Evolutionary conservation across 495 filamentous ascomycete genomes (phyloP).

Genomic region (Penicillium goetzii): DNA sequence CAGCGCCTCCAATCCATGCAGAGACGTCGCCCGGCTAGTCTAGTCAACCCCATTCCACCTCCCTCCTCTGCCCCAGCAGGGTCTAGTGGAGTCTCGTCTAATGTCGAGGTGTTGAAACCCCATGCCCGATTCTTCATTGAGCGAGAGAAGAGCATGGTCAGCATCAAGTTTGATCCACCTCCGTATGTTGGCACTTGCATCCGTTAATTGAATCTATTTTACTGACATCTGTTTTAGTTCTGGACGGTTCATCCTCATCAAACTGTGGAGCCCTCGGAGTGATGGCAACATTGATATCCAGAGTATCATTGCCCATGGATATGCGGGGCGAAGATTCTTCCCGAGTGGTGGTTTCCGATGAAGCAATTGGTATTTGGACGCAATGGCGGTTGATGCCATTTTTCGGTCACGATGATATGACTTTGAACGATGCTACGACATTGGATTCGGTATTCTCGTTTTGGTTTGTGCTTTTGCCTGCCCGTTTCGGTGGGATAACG

Average conservation of each 20-base stretch:
- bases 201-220: background rate
- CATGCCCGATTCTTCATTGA: conserved; percentile 81
- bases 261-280: conserved; percentile 76
- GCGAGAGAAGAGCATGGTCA: conserved; percentile 78
- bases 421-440: conserved; percentile 16
- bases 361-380: conserved; percentile 10
- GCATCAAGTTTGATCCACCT: conserved; percentile 85
- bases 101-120: conserved; percentile 63
- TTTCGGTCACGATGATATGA: conserved; percentile 9
- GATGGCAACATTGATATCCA: conserved; percentile 83
- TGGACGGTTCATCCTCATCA: conserved; percentile 78
- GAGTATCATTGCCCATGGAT: conserved; percentile 77
- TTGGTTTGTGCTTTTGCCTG: background rate
- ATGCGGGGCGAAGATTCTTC: conserved; percentile 80
- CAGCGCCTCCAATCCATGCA: conserved; percentile 34
- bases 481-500: background rate
- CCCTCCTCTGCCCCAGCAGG: conserved; percentile 6
- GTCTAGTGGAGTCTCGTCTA: conserved; percentile 15
- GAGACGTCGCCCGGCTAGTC: conserved; percentile 33
- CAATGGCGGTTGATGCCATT: background rate
- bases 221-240: conserved; percentile 43
- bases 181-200: conserved; percentile 58
- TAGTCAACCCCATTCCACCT: conserved; percentile 32
- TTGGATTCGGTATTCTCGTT: background rate
- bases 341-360: conserved; percentile 46